Conservation (phyloP, 208 protist species). For the Tritrichomonas foetus region DNA sequence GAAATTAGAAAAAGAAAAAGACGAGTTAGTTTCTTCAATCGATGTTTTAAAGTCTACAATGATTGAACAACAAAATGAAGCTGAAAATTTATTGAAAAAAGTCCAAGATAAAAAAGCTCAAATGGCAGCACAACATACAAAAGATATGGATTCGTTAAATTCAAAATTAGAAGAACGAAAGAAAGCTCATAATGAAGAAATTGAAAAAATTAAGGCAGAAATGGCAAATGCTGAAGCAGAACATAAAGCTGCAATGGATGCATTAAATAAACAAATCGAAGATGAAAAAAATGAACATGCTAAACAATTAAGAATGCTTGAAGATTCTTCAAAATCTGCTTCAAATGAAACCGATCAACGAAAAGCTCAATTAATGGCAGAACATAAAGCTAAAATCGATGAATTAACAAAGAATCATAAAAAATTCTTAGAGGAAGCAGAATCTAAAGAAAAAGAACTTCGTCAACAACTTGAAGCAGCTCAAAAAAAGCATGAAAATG, state of each 20-base stretch:
- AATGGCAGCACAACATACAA: too few species aligned
- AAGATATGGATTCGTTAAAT: neutral
- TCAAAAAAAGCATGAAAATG: neutral
- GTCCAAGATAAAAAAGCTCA: too few species aligned
- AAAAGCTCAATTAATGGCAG: neutral
- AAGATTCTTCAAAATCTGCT: neutral
- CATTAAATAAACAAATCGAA: neutral
- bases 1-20: neutral
- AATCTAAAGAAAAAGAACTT: neutral
- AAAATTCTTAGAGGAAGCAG: neutral
- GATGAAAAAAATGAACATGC: neutral
- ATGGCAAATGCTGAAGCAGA: neutral
- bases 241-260: neutral
- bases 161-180: neutral
- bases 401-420: neutral
- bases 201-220: neutral
- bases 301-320: neutral
- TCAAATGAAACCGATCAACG: neutral
- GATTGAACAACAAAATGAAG: too few species aligned
- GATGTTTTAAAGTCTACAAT: too few species aligned
- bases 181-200: neutral
- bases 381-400: neutral
- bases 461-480: neutral
- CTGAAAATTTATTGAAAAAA: too few species aligned
- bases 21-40: too few species aligned